Conservation (phyloP, 208 protist species). For the Ichthyophonus hoferi region DNA sequence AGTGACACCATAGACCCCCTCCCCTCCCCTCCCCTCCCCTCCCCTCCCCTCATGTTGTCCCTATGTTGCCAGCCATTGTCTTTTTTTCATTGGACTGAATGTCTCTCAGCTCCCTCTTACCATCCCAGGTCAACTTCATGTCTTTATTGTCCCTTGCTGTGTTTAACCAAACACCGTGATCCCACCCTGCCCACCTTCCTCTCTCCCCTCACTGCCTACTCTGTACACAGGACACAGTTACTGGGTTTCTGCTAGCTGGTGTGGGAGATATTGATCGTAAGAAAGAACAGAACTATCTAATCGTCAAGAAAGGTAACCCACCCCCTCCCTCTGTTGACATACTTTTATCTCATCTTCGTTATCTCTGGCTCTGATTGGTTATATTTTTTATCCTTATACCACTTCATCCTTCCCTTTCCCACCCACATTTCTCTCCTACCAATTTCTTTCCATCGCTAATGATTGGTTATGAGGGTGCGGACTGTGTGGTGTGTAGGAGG, state of each 20-base stretch:
- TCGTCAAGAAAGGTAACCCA: slow-evolving; percentile 69
- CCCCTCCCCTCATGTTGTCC: no score
- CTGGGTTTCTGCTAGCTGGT: slow-evolving; percentile 89
- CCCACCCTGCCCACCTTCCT: no score
- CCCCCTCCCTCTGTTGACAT: not conserved
- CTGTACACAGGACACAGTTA: slow-evolving; percentile 83
- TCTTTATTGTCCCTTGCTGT: no score
- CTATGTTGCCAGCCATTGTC: no score
- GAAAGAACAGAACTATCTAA: slow-evolving; percentile 76
- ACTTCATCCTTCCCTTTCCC: not conserved
- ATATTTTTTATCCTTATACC: not conserved
- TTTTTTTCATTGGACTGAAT: no score
- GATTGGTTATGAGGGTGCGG: not conserved
- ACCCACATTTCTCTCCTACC: not conserved
- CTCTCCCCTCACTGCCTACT: no score
- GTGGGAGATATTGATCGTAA: slow-evolving; percentile 77
- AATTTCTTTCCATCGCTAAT: not conserved
- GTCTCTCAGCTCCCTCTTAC: no score
- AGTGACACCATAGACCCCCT: no score
- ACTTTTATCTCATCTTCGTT: not conserved
- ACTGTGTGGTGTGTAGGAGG: no score
- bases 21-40: no score
- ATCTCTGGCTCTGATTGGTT: not conserved
- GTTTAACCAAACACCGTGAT: no score
- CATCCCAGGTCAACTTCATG: no score